A percentile compares a stretch with the other conserved stretches of the same genome.
Evolutionary conservation across 768 basidiomycete species (phyloP).

Genomic region (Tulasnella sp.): DNA sequence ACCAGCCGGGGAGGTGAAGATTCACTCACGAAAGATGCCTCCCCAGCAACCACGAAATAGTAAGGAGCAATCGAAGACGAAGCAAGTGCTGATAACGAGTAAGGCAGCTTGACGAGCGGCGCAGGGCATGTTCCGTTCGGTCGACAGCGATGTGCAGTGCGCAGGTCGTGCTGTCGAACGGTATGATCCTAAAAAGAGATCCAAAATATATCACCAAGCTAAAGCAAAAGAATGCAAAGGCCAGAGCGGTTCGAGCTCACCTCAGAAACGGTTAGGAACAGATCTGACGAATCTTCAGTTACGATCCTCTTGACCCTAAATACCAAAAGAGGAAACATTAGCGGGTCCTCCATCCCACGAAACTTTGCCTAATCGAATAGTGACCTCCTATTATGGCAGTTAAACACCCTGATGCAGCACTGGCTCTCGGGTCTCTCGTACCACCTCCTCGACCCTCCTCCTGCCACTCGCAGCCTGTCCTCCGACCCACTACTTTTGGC

Average conservation of each 20-base stretch:
- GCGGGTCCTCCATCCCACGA: not conserved
- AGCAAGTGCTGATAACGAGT: constrained; percentile 67
- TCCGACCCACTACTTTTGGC: constrained; percentile 39
- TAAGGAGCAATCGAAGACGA: constrained; percentile 76
- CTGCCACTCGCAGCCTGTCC: constrained; percentile 25
- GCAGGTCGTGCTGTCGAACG: constrained; percentile 82
- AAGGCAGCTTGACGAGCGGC: constrained; percentile 61
- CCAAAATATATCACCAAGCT: constrained; percentile 30
- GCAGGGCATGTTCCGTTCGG: constrained; percentile 54
- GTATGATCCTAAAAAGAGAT: constrained; percentile 62
- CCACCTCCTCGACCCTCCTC: constrained; percentile 37
- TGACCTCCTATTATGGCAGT: constrained; percentile 55
- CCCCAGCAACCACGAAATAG: constrained; percentile 80
- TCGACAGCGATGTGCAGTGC: constrained; percentile 59
- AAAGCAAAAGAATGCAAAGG: not conserved
- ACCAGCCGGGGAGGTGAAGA: constrained; percentile 14
- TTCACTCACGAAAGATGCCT: constrained; percentile 65
- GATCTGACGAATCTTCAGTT: constrained; percentile 71
- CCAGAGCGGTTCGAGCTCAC: constrained; percentile 39
- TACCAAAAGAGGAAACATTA: constrained; percentile 3
- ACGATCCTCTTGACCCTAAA: constrained; percentile 70
- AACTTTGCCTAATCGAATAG: not conserved
- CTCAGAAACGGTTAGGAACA: constrained; percentile 77
- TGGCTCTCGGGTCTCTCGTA: constrained; percentile 36
- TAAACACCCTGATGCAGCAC: constrained; percentile 52